These are phyloP conservation scores for Taphrina confusa DNA, from an alignment of 1,139 yeast genomes.

Conservation along the genomic window DNA sequence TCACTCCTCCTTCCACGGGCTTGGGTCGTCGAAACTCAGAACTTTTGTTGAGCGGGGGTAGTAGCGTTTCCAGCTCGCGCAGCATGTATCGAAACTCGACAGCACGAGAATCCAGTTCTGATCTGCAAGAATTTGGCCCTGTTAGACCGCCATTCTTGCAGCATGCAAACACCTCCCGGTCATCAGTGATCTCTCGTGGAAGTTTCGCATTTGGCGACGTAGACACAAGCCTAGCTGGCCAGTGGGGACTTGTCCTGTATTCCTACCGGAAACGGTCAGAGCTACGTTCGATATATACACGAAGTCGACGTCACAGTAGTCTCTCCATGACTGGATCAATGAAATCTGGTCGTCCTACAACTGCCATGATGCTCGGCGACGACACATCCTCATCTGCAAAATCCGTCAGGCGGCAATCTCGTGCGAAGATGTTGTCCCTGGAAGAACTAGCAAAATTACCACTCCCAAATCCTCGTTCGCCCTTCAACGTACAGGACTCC, in stretches of 20 bases:
- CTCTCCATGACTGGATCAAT: conserved; percentile 1
- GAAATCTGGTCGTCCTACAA: conserved; percentile 3
- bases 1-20: neutral
- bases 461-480: neutral
- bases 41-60: neutral
- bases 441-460: conserved; percentile 15
- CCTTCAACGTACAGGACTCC: neutral
- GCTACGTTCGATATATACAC: neutral
- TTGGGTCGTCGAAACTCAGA: neutral
- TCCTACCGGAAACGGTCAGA: conserved; percentile 6
- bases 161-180: neutral
- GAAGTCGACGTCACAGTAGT: conserved; percentile 11
- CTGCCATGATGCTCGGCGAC: conserved; percentile 15
- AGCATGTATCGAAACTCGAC: conserved; percentile 6
- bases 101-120: neutral
- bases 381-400: neutral
- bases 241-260: conserved; percentile 9
- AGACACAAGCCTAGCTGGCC: neutral
- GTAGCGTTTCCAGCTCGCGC: neutral
- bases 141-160: neutral
- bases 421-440: neutral
- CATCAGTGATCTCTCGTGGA: conserved; percentile 1
- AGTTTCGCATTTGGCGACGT: neutral
- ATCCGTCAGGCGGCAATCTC: neutral
- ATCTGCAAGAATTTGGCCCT: neutral